Conservation (phyloP, 345 rosid species). For the Mercurialis annua region DNA sequence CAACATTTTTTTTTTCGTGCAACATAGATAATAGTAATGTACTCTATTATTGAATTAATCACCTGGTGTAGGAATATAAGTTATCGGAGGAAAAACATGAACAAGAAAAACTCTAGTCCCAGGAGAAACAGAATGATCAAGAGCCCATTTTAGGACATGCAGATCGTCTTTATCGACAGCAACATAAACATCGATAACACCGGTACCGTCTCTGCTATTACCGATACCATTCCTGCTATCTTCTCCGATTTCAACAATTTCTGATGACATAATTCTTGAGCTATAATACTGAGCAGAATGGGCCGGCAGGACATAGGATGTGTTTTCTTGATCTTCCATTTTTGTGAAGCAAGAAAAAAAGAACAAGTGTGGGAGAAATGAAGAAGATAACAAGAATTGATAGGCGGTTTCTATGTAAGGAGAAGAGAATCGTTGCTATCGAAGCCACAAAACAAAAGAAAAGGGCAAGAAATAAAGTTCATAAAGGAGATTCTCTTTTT, state of each 20-base stretch:
- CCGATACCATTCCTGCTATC: constrained; percentile 32
- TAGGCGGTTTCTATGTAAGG: constrained; percentile 18
- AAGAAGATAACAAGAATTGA: constrained; percentile 36
- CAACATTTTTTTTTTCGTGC: too few relatives aligned
- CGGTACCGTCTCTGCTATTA: constrained; percentile 20
- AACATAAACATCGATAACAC: constrained; percentile 45
- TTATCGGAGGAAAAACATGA: constrained; percentile 55
- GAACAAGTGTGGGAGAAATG: constrained; percentile 8
- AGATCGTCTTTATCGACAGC: constrained; percentile 63
- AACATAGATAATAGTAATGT: too few relatives aligned
- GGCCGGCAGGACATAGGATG: constrained; percentile 4
- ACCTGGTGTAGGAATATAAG: constrained; percentile 58
- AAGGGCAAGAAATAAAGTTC: constrained; percentile 1
- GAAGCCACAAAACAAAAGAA: constrained; percentile 34
- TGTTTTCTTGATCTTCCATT: constrained; percentile 28
- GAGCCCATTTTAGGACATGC: constrained; percentile 52
- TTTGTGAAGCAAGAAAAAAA: constrained; percentile 7
- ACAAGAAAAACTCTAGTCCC: constrained; percentile 49
- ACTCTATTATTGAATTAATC: too few relatives aligned
- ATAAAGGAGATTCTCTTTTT: constrained; percentile 32
- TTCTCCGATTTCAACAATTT: constrained; percentile 63
- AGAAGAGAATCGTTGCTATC: constrained; percentile 46
- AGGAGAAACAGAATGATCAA: constrained; percentile 44
- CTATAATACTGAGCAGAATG: constrained; percentile 20
- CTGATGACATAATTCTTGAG: constrained; percentile 41